Evolutionary conservation across 495 filamentous ascomycete genomes (phyloP).

Genomic region (Hypoxylon subgilvum): DNA sequence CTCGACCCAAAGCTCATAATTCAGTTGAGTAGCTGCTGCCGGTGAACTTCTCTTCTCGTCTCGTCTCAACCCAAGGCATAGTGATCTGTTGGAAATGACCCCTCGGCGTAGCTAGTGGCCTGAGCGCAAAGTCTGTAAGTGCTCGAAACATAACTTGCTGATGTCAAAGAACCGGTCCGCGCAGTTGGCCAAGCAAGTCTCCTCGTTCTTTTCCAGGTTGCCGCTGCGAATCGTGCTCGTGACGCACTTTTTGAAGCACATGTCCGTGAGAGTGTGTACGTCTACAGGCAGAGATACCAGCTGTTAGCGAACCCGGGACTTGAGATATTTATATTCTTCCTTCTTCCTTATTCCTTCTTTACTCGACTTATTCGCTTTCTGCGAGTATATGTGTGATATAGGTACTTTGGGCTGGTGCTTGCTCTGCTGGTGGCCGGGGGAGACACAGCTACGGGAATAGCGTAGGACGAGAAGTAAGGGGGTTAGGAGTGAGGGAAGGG

Average conservation of each 20-base stretch:
- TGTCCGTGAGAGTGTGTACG: conserved; percentile 76
- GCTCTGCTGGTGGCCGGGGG: no score
- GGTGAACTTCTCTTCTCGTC: not conserved
- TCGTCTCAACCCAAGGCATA: not conserved
- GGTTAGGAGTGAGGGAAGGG: not conserved
- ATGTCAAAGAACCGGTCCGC: conserved; percentile 92
- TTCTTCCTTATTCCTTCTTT: not conserved
- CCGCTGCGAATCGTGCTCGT: conserved; percentile 67
- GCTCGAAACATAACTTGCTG: conserved; percentile 77
- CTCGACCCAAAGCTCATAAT: no score
- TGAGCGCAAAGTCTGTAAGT: conserved; percentile 64
- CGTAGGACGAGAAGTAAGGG: no score
- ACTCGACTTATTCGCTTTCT: no score
- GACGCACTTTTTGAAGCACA: conserved; percentile 92
- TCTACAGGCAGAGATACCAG: conserved; percentile 9
- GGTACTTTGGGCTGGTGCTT: no score
- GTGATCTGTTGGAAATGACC: no score
- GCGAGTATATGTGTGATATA: no score
- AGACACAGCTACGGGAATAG: no score
- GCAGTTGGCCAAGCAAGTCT: conserved; percentile 85
- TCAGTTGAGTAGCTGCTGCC: conserved; percentile 11
- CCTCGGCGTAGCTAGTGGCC: no score
- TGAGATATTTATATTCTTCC: not conserved
- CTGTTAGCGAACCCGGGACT: conserved; percentile 15
- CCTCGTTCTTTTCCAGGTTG: conserved; percentile 75